Conservation (phyloP, 345 rosid species). For the Litchi chinensis region DNA sequence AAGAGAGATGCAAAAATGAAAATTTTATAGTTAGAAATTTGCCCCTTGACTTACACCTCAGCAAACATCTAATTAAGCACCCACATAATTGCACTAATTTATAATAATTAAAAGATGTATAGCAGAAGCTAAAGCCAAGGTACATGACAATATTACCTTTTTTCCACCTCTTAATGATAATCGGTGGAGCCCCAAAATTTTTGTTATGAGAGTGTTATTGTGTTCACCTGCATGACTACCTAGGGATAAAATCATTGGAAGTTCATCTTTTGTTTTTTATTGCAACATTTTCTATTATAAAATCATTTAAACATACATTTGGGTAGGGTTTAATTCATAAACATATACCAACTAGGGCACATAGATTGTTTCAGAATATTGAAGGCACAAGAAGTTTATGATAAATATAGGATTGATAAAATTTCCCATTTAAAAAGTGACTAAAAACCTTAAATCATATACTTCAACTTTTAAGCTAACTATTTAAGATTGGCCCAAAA, state of each 20-base stretch:
- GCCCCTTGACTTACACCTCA: not conserved
- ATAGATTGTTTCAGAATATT: not conserved
- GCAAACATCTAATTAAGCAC: not conserved
- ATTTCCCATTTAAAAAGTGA: not conserved
- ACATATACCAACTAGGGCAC: not conserved
- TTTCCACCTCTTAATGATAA: slow-evolving; percentile 68
- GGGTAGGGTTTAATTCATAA: not conserved
- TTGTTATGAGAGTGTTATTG: slow-evolving; percentile 89
- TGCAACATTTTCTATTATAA: not conserved
- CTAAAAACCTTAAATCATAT: not conserved
- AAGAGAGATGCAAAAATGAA: slow-evolving; percentile 15
- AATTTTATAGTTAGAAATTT: slow-evolving; percentile 1
- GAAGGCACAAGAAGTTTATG: not conserved
- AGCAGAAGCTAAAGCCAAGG: slow-evolving; percentile 13
- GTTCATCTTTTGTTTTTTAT: not conserved
- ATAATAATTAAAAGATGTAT: slow-evolving; percentile 11
- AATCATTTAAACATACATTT: not conserved
- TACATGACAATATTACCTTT: slow-evolving; percentile 53
- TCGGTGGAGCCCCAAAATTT: slow-evolving; percentile 86
- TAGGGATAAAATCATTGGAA: not conserved
- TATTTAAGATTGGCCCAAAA: not conserved
- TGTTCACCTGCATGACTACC: slow-evolving; percentile 55
- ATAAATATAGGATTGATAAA: not conserved
- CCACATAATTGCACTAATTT: slow-evolving; percentile 9
- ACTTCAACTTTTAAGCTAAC: not conserved